phyloP scores from a whole-genome alignment of 768 basidiomycete genomes.

The Boletus subparvulus region DNA sequence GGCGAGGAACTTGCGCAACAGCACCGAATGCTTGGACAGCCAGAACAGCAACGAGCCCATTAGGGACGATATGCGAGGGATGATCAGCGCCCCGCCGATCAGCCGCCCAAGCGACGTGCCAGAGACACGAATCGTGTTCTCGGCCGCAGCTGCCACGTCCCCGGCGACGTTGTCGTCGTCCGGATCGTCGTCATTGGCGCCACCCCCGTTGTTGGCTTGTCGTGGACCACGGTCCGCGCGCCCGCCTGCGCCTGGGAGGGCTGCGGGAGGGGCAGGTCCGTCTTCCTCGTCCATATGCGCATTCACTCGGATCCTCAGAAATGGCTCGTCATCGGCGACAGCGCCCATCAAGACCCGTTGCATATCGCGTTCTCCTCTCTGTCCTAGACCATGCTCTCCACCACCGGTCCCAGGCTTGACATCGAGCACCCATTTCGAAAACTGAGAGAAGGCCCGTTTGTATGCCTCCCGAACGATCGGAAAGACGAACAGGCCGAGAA shows the following conservation, averaged over 20 bases:
- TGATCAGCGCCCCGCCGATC: constrained; percentile 66
- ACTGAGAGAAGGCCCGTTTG: constrained; percentile 37
- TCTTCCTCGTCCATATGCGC: constrained; percentile 36
- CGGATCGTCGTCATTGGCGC: constrained; percentile 6
- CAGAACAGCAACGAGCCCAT: constrained; percentile 64
- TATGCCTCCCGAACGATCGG: constrained; percentile 50
- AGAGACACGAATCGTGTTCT: constrained; percentile 57
- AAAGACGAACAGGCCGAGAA: constrained; percentile 52
- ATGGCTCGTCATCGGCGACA: constrained; percentile 29
- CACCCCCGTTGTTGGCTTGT: constrained; percentile 14
- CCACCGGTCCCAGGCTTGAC: constrained; percentile 15
- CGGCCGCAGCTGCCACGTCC: constrained; percentile 50
- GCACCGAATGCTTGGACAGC: constrained; percentile 41
- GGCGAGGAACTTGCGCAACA: constrained; percentile 28
- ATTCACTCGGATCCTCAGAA: constrained; percentile 30
- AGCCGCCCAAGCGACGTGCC: constrained; percentile 62
- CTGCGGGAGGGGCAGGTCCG: constrained; percentile 11
- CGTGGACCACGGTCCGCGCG: constrained; percentile 12
- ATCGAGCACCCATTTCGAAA: constrained; percentile 47
- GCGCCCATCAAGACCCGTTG: constrained; percentile 26
- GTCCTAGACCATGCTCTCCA: constrained; percentile 14
- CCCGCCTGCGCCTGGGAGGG: constrained; percentile 11
- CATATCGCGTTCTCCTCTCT: constrained; percentile 15
- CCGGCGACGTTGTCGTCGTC: constrained; percentile 12
- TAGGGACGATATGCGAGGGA: constrained; percentile 61